Evolutionary conservation across 345 rosid genomes (phyloP), one percentile per base, ranked within the genome.

Genomic region (Limnanthes douglasii): DNA sequence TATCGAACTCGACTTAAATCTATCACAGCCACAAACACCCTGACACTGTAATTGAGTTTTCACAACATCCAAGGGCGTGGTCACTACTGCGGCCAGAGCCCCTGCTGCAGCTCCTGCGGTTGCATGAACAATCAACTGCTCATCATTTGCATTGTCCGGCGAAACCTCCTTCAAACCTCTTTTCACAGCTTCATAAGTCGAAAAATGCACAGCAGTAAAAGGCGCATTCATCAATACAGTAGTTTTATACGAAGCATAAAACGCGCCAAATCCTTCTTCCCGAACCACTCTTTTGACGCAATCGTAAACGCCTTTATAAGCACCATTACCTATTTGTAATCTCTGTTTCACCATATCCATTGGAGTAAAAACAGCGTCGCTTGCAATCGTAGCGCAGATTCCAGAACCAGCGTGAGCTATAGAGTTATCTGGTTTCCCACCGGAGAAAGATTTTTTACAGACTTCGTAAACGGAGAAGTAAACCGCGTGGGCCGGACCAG

Each of bases 341-440:
- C 98, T 80, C 68, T 80, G 94, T 58, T 90, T 92, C 53, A 92
- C 96, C 94, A 78, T 70, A 53, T 92, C 99, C 96, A 92, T 85
- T 0, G 99, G 94, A 1, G 96, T 92, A 6, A 81, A 68, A 20
- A 92, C 93, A 0, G 96, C 86, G 15, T 85, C 96, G 48, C 99
- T 85, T 1, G 85, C 68, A 0, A 90, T 55, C 3, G 94, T 84
- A 0, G 98, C 96, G 8, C 66, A 80, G 1, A 90, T 80, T 3
- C 96, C 98, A 3, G 98, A 84, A 11, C 61, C 17, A 0, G 98
- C 96, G 29, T 90, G 98, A 3, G 85, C 98, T 0, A 43, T 60
- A 16, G 94, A 44, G 31, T 78, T 90, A 38, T 70, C 59, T 0
- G 70, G 79, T 39, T 84, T 58, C 0, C 64, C 64, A 0, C 65